phyloP scores from a whole-genome alignment of 2,329 filamentous ascomycete genomes.

The Fusarium avenaceum region DNA sequence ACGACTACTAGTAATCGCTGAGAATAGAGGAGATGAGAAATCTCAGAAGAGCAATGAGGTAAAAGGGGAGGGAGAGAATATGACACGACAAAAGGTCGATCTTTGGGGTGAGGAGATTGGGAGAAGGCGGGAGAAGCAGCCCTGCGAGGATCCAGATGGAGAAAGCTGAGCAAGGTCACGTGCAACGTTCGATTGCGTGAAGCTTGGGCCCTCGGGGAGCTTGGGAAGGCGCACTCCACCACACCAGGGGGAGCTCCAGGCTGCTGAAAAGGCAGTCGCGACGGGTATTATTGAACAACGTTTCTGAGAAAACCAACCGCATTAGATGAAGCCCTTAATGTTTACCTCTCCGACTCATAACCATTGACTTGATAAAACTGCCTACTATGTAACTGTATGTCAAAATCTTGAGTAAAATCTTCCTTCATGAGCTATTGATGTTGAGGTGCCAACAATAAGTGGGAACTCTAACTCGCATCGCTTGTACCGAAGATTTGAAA shows the following conservation, averaged over 20 bases:
- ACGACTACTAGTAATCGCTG: conserved; percentile 38
- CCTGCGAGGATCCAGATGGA: conserved; percentile 30
- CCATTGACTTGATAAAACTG: too few species aligned
- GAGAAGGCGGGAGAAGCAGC: conserved; percentile 48
- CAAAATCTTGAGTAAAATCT: too few species aligned
- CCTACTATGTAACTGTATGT: too few species aligned
- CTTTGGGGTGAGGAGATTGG: conserved; percentile 43
- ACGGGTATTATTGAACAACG: neutral
- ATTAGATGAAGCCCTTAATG: too few species aligned
- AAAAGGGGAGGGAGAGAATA: conserved; percentile 36
- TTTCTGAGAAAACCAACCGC: neutral
- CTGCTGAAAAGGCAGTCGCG: neutral
- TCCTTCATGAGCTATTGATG: neutral
- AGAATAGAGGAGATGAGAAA: conserved; percentile 42
- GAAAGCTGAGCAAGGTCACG: conserved; percentile 29
- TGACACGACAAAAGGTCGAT: conserved; percentile 47
- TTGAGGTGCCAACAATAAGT: neutral
- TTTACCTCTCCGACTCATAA: too few species aligned
- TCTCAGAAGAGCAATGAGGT: conserved; percentile 39
- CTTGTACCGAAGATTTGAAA: conserved; percentile 1
- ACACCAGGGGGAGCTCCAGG: neutral
- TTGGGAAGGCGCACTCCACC: conserved; percentile 8
- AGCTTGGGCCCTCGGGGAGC: conserved; percentile 22
- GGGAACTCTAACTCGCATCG: neutral
- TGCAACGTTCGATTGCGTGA: conserved; percentile 13